Base-by-base conservation (phyloP, 83 land plant genomes). In the Picea abies region DNA sequence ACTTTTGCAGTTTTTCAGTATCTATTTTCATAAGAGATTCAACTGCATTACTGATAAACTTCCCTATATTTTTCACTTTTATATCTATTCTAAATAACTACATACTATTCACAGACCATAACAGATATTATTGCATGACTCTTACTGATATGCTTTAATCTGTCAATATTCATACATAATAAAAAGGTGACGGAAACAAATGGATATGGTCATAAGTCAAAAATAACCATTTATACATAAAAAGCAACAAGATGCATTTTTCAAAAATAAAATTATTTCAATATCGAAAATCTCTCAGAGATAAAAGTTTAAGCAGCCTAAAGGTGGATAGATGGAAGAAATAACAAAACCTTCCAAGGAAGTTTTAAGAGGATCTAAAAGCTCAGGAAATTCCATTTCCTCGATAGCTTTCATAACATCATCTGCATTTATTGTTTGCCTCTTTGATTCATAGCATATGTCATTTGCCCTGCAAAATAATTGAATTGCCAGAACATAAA, bases 371-470 rank as follows among this genome's bases (percentile, higher is more conserved):
- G 95, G 94, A 16, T 81, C 91, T 60, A 91, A 62, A 81, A 95
- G 91, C 83, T 97, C 98, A 11, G 89, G 83, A 83, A 95, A 97
- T 64, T 97, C 99, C 25, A 95, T 87, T 71, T 97, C 99, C 32
- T 97, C 99, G 17, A 97, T 76, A 20, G 99, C 99, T 82, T 92
- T 95, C 10, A 97, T 79, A 26, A 97, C 98, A 85, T 95, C 99
- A 4, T 97, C 98, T 12, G 98, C 98, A 83, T 92, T 97, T 37
- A 97, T 92, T 5, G 93, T 95, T 65, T 97, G 99, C 66, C 99
- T 89, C 84, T 90, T 93, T 19, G 99, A 92, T 75, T 97, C 99
- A 85, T 87, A 91, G 85, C 99, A 97, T 32, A 95, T 87, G 49
- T 97, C 99, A 90, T 97, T 95, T 15, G 99, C 96, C 80, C 99